Conservation (phyloP, 371 early-diverging fungal species). For the Rhizopus stolonifer region DNA sequence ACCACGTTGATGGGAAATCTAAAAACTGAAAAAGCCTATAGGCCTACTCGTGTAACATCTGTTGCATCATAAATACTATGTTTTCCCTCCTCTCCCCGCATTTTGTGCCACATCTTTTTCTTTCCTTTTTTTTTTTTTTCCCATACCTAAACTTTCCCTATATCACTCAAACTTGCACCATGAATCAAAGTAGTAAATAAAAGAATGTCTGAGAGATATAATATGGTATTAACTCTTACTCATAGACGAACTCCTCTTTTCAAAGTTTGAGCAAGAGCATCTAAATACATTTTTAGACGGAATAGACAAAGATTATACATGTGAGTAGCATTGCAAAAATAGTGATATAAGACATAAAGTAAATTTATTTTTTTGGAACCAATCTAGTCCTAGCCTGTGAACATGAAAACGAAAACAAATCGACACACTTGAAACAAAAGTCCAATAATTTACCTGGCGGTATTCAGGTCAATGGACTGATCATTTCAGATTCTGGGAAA, state of each 20-base stretch:
- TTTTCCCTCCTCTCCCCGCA: too few species aligned
- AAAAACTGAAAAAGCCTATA: too few species aligned
- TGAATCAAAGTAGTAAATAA: too few species aligned
- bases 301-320: conserved; percentile 1
- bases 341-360: too few species aligned
- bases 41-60: too few species aligned
- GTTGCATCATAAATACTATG: too few species aligned
- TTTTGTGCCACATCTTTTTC: too few species aligned
- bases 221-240: not conserved
- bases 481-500: not conserved
- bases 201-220: not conserved
- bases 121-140: too few species aligned
- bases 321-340: not conserved
- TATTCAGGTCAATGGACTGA: conserved; percentile 13
- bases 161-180: too few species aligned
- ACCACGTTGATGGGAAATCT: too few species aligned
- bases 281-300: conserved; percentile 18
- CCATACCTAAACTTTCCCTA: too few species aligned
- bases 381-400: not conserved
- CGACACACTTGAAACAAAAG: not conserved
- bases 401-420: not conserved
- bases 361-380: too few species aligned
- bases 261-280: conserved; percentile 14
- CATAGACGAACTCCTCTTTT: conserved; percentile 11
- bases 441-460: not conserved